Evolutionary conservation across 441 rosid species (phyloP), one percentile per base, ranked within the genome.

Genomic region (Pelargonium cotyledonis): DNA sequence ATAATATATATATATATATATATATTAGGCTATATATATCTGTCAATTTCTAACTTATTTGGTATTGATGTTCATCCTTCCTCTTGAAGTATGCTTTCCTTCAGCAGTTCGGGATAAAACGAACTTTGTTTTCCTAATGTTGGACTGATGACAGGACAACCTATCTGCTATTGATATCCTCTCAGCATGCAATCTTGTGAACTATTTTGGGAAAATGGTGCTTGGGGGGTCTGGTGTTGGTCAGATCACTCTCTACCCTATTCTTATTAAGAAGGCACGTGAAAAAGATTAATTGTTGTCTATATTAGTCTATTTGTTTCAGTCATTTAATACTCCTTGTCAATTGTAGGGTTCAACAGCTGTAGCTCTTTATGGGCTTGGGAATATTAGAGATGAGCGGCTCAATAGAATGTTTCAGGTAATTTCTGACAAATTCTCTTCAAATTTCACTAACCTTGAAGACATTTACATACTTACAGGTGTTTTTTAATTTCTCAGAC

Each of bases 141-240:
- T 65, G 66, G 38, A 68, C 58, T 85, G 79, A 72, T 82, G 73
- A 78, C 89, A 94, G 98, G 97, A 94, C 84, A 94, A 94, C 80
- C 96, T 94, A 74, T 94, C 99, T 68, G 96, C 99, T 2, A 85
- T 94, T 57, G 97, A 94, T 76, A 94, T 94, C 64, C 94, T 94
- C 69, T 94, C 99, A 10, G 86, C 97, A 21, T 89, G 97, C 88
- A 94, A 94, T 86, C 99, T 94, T 67, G 89, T 94, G 75, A 94
- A 94, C 73, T 91, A 94, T 75, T 94, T 94, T 75, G 99, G 99
- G 72, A 94, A 94, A 84, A 94, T 91, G 99, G 91, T 82, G 79
- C 99, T 94, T 73, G 97, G 93, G 76, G 99, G 99, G 79, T 94
- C 99, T 51, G 96, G 97, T 70, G 99, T 94, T 83, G 99, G 99